phyloP scores from a whole-genome alignment of 176 grass and related monocot species.

The Areca catechu region DNA sequence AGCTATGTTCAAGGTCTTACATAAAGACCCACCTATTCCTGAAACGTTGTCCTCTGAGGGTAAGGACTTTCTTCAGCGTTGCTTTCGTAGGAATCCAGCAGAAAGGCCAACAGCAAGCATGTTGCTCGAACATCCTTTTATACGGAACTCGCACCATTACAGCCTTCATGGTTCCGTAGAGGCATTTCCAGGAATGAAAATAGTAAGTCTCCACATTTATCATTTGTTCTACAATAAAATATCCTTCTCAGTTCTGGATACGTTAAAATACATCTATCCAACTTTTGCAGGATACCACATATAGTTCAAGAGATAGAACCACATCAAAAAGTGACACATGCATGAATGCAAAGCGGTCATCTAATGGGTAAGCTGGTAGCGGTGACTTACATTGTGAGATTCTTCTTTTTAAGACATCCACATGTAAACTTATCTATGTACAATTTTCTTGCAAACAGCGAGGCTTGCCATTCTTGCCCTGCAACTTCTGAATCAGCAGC shows the following conservation, averaged over 20 bases:
- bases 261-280: too few species aligned
- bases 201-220: constrained; percentile 31
- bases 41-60: constrained; percentile 57
- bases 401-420: too few species aligned
- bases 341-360: too few species aligned
- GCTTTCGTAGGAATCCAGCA: constrained; percentile 76
- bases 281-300: too few species aligned
- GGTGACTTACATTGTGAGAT: too few species aligned
- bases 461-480: neutral
- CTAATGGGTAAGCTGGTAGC: too few species aligned
- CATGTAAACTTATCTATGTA: neutral
- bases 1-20: constrained; percentile 93
- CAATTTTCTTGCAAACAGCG: neutral
- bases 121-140: constrained; percentile 61
- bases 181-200: constrained; percentile 39
- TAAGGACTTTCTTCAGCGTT: constrained; percentile 70
- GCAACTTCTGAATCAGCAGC: constrained; percentile 8
- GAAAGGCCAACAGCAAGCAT: constrained; percentile 58
- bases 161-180: constrained; percentile 39
- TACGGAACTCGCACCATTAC: constrained; percentile 36
- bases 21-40: constrained; percentile 63
- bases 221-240: too few species aligned
- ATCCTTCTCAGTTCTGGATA: too few species aligned
- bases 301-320: too few species aligned
- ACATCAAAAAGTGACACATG: too few species aligned